These are phyloP conservation scores for Streptanthus diversifolius DNA, from an alignment of 345 rosid species.

Conservation along the genomic window DNA sequence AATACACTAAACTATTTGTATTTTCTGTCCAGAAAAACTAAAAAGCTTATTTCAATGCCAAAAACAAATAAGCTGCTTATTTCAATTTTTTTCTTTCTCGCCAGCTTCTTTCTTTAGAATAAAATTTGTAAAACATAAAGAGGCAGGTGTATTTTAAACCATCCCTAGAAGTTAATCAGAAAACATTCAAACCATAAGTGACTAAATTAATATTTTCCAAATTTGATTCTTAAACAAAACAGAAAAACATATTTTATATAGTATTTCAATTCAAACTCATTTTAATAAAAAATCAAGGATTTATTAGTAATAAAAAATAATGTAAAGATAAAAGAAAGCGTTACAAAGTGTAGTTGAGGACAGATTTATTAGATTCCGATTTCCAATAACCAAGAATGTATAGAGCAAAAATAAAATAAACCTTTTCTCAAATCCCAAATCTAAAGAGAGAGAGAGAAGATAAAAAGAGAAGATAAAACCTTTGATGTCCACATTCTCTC, in stretches of 20 bases:
- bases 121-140: not conserved
- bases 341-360: slow-evolving; percentile 36
- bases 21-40: not conserved
- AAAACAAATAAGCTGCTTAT: not conserved
- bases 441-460: not conserved
- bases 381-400: slow-evolving; percentile 29
- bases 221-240: not conserved
- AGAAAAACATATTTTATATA: not conserved
- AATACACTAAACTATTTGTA: not conserved
- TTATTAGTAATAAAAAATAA: not conserved
- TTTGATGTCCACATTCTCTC: slow-evolving; percentile 47
- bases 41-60: not conserved
- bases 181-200: not conserved
- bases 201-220: not conserved
- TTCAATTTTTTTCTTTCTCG: too few species aligned
- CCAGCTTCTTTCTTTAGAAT: not conserved
- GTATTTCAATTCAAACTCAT: not conserved
- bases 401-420: not conserved
- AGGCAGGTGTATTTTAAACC: not conserved
- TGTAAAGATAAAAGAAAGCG: slow-evolving; percentile 25
- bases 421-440: slow-evolving; percentile 11
- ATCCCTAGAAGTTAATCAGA: not conserved
- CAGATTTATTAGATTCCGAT: slow-evolving; percentile 33
- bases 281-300: too few species aligned
- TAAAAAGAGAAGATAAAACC: slow-evolving; percentile 7